Evolutionary conservation across 2,329 filamentous ascomycete species (phyloP).

Genomic region (Trichoderma lentiforme): DNA sequence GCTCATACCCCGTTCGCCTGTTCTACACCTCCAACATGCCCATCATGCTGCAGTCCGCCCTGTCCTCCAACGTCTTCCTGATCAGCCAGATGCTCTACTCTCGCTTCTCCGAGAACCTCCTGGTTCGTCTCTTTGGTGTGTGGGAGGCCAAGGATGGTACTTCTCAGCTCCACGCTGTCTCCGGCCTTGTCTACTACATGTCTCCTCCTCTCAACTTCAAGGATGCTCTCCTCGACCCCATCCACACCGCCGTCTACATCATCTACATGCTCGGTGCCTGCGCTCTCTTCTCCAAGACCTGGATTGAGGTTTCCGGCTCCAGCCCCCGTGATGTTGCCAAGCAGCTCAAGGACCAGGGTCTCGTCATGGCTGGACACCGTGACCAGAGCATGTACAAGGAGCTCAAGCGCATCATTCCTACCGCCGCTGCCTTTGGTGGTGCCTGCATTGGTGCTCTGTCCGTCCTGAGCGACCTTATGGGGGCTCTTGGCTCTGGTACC

Average conservation of each 20-base stretch:
- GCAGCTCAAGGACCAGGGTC: slow-evolving; percentile 98
- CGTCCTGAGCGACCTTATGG: slow-evolving; percentile 91
- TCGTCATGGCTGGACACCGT: slow-evolving; percentile 98
- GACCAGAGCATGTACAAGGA: slow-evolving; percentile 99
- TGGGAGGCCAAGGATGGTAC: slow-evolving; percentile 98
- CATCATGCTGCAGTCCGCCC: slow-evolving; percentile 98
- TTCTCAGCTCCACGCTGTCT: slow-evolving; percentile 88
- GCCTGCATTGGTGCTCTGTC: slow-evolving; percentile 98
- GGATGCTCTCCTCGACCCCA: slow-evolving; percentile 92
- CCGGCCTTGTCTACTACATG: slow-evolving; percentile 99
- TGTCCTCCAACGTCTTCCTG: slow-evolving; percentile 98
- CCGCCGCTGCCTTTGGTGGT: slow-evolving; percentile 95
- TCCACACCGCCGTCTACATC: slow-evolving; percentile 94
- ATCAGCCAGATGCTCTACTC: slow-evolving; percentile 99
- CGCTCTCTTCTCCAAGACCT: slow-evolving; percentile 99
- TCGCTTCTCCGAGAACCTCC: slow-evolving; percentile 97
- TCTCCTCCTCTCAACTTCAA: slow-evolving; percentile 96
- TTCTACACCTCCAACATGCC: slow-evolving; percentile 99
- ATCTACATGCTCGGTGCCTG: slow-evolving; percentile 97
- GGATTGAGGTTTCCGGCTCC: slow-evolving; percentile 98
- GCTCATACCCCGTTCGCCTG: slow-evolving; percentile 95
- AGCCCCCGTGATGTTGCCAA: slow-evolving; percentile 97
- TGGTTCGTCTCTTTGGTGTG: slow-evolving; percentile 94
- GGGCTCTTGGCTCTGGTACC: slow-evolving; percentile 92
- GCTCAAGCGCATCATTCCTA: slow-evolving; percentile 98